Conservation (phyloP, 306 rosid genomes). For the Rosa chinensis region DNA sequence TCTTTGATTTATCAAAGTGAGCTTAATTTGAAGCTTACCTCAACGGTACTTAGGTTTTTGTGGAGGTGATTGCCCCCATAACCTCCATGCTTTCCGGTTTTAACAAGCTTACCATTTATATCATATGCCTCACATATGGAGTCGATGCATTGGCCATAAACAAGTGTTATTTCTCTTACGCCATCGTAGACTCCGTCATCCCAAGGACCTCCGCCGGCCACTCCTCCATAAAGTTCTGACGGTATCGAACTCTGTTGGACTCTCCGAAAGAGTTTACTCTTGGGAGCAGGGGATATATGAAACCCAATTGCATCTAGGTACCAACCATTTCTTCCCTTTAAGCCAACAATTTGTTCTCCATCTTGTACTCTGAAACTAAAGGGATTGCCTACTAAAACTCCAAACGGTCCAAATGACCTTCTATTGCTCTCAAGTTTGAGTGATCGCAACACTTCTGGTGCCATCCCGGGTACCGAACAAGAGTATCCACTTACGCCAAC, state of each 20-base stretch:
- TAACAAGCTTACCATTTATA: not conserved
- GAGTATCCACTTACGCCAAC: constrained; percentile 50
- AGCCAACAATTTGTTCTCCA: constrained; percentile 51
- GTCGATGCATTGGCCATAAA: not conserved
- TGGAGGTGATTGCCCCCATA: not conserved
- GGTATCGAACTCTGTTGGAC: too few species aligned
- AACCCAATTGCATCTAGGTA: constrained; percentile 54
- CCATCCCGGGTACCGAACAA: constrained; percentile 21
- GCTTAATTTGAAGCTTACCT: not conserved
- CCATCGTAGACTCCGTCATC: not conserved
- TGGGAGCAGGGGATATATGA: constrained; percentile 19
- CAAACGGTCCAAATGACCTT: constrained; percentile 53
- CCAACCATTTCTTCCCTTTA: constrained; percentile 51
- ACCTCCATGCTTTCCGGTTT: not conserved
- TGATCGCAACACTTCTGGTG: constrained; percentile 39
- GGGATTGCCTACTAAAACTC: constrained; percentile 59
- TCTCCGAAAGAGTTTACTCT: constrained; percentile 1
- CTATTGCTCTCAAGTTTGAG: constrained; percentile 49
- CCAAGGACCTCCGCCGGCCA: not conserved
- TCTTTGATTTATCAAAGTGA: too few species aligned
- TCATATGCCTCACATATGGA: not conserved
- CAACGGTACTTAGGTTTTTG: not conserved
- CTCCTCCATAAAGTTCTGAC: not conserved
- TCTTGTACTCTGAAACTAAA: constrained; percentile 43
- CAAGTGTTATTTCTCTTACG: not conserved